phyloP scores from a whole-genome alignment of 371 early-diverging fungal species.

The Funneliformis caledonium region DNA sequence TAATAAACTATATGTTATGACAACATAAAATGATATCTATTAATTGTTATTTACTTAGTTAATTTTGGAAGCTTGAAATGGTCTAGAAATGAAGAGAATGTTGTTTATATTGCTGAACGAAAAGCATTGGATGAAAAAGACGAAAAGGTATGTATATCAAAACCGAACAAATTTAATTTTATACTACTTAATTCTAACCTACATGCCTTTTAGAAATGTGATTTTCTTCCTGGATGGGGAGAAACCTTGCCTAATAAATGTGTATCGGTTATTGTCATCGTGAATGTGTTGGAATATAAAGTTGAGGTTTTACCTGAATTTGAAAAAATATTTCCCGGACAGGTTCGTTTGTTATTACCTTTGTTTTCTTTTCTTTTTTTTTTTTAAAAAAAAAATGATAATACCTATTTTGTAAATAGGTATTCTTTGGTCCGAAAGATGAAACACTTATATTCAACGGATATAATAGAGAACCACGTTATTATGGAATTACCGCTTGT shows the following conservation, averaged over 20 bases:
- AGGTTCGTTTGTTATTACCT: not conserved
- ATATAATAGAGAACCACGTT: constrained; percentile 20
- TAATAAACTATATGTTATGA: not conserved
- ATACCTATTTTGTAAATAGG: not conserved
- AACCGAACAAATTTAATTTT: not conserved
- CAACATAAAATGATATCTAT: not conserved
- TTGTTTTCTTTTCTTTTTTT: not conserved
- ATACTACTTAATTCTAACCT: not conserved
- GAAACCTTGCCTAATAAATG: not conserved
- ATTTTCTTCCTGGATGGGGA: constrained; percentile 3
- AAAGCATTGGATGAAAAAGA: constrained; percentile 11
- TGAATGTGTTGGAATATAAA: not conserved
- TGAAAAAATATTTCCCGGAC: constrained; percentile 8
- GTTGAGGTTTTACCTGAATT: constrained; percentile 16
- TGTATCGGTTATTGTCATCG: not conserved
- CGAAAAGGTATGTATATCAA: not conserved
- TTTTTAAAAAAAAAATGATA: not conserved
- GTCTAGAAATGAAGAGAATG: not conserved
- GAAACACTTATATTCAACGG: constrained; percentile 21
- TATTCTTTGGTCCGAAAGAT: constrained; percentile 10
- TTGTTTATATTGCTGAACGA: constrained; percentile 27
- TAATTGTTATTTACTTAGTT: not conserved
- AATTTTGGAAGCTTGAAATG: not conserved
- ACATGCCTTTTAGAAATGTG: constrained; percentile 1
- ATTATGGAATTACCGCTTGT: constrained; percentile 18